phyloP scores from a whole-genome alignment of 176 grass and related monocot species.

The Elymus sibiricus region DNA sequence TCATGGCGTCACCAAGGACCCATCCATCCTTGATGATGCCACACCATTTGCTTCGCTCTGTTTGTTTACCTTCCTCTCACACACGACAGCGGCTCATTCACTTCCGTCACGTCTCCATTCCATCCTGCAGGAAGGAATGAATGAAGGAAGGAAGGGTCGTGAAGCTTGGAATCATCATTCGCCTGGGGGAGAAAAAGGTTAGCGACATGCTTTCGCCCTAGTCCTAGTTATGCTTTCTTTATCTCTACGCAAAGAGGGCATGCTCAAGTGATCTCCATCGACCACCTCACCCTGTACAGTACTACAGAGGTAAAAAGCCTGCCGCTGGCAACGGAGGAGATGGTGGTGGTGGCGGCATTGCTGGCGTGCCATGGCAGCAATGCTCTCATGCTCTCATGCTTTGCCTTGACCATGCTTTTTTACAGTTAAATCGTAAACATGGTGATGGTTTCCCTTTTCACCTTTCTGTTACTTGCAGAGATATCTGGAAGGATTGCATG shows the following conservation, averaged over 20 bases:
- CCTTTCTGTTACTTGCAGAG: neutral
- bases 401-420: neutral
- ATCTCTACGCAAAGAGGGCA: constrained; percentile 32
- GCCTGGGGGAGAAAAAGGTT: neutral
- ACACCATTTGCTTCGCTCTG: neutral
- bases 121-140: neutral
- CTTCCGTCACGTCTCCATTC: neutral
- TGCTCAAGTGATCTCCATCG: constrained; percentile 1
- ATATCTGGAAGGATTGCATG: constrained; percentile 19
- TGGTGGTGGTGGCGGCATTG: constrained; percentile 2
- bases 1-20: neutral
- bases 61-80: neutral
- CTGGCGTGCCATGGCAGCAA: constrained; percentile 2
- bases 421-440: constrained; percentile 20
- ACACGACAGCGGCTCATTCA: neutral
- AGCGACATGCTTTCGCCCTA: neutral
- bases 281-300: neutral
- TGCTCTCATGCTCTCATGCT: neutral
- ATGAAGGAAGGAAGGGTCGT: neutral
- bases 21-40: neutral
- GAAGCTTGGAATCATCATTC: constrained; percentile 28
- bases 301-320: constrained; percentile 29
- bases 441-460: neutral
- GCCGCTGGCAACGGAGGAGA: constrained; percentile 10
- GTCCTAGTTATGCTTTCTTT: constrained; percentile 11